phyloP scores from a whole-genome alignment of 192 early-diverging fungal genomes.

The Borealophlyctis nickersoniae region DNA sequence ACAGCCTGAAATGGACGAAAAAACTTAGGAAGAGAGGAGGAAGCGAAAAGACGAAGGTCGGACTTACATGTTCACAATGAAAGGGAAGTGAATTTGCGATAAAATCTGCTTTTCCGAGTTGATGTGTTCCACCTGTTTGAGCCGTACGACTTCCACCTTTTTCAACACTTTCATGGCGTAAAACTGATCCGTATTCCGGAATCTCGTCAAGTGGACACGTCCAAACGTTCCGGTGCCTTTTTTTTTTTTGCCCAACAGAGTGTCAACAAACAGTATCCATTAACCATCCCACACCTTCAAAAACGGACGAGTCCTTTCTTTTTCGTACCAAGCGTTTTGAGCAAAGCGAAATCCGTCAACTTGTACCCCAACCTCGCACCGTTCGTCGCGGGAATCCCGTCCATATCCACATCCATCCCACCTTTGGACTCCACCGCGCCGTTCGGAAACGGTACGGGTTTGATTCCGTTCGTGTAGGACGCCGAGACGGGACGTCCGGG shows the following conservation, averaged over 20 bases:
- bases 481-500: too few relatives aligned
- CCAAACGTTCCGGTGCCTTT: slow-evolving; percentile 96
- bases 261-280: too few relatives aligned
- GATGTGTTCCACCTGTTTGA: slow-evolving; percentile 62
- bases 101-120: slow-evolving; percentile 58
- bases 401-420: too few relatives aligned
- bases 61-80: slow-evolving; percentile 55
- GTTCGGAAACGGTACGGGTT: too few relatives aligned
- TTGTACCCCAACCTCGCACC: slow-evolving; percentile 43
- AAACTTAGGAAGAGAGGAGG: neutral
- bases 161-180: slow-evolving; percentile 68
- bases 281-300: too few relatives aligned
- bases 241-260: neutral
- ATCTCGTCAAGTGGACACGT: slow-evolving; percentile 85
- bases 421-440: too few relatives aligned
- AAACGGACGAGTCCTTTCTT: too few relatives aligned
- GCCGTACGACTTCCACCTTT: slow-evolving; percentile 51
- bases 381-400: slow-evolving; percentile 26
- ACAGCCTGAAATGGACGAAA: slow-evolving; percentile 53
- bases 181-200: slow-evolving; percentile 74
- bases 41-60: neutral
- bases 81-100: slow-evolving; percentile 41
- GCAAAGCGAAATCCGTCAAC: slow-evolving; percentile 45
- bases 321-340: slow-evolving; percentile 47
- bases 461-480: too few relatives aligned